phyloP scores from a whole-genome alignment of 2,329 filamentous ascomycete genomes.

The Pseudodiploospora longispora region DNA sequence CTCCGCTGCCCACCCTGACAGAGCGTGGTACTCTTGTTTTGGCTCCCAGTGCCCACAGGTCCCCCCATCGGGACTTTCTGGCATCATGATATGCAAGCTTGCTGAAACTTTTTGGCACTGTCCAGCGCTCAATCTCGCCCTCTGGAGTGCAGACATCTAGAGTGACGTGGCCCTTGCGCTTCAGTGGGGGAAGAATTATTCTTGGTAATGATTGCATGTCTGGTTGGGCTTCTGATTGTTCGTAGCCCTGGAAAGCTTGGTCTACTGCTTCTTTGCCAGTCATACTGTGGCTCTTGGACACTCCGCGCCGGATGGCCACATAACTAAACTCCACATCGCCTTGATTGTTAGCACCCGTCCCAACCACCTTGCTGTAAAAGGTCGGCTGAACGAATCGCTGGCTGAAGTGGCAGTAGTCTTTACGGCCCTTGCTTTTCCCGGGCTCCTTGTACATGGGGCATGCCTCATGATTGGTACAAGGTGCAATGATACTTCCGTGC shows the following conservation, averaged over 20 bases:
- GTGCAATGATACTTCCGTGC: constrained; percentile 57
- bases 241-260: constrained; percentile 66
- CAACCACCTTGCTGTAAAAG: constrained; percentile 72
- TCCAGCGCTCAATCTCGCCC: constrained; percentile 87
- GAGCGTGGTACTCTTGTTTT: constrained; percentile 66
- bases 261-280: constrained; percentile 51
- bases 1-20: constrained; percentile 49
- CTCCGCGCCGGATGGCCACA: constrained; percentile 72
- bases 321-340: constrained; percentile 92
- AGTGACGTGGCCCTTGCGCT: constrained; percentile 79
- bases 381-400: constrained; percentile 81
- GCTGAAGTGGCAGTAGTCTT: constrained; percentile 84
- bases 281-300: constrained; percentile 23
- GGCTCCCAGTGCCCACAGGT: constrained; percentile 89
- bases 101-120: constrained; percentile 73
- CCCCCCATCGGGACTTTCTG: constrained; percentile 83
- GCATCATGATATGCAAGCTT: constrained; percentile 84
- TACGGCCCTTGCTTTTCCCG: constrained; percentile 64
- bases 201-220: constrained; percentile 68
- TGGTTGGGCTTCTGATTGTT: constrained; percentile 35
- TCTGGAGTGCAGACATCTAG: constrained; percentile 85
- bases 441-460: constrained; percentile 82
- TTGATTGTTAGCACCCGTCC: constrained; percentile 64
- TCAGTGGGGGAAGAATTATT: constrained; percentile 70
- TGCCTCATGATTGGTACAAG: constrained; percentile 79